A percentile compares a stretch with the other conserved stretches of the same genome.
Conservation (phyloP, 148 eudicot genomes). For the Persicaria tinctoria region DNA sequence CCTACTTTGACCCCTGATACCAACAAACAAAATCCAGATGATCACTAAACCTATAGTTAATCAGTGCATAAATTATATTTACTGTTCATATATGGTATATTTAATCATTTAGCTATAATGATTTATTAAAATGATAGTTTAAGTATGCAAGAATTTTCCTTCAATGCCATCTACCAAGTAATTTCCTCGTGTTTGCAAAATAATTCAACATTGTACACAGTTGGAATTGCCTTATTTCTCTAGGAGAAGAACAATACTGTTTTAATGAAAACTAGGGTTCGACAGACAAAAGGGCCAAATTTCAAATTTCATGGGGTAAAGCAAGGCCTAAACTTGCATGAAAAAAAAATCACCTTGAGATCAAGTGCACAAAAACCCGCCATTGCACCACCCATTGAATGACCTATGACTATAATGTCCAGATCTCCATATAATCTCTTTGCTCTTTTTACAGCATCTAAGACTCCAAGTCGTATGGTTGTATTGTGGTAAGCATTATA, state of each 20-base stretch:
- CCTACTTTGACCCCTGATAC: background rate
- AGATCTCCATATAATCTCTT: conserved; percentile 54
- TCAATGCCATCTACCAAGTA: background rate
- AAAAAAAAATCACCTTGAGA: conserved; percentile 46
- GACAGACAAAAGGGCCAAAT: background rate
- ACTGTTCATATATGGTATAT: background rate
- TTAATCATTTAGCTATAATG: background rate
- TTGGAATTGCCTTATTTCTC: background rate
- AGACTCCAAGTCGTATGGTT: conserved; percentile 63
- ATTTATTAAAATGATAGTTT: background rate
- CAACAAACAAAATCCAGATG: background rate
- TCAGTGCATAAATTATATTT: too few species aligned
- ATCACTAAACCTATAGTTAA: background rate
- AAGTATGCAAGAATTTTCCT: background rate
- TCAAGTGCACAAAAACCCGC: conserved; percentile 90
- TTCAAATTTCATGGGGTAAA: background rate
- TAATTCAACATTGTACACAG: background rate
- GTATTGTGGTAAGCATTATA: conserved; percentile 90
- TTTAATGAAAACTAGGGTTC: background rate
- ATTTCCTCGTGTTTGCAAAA: background rate
- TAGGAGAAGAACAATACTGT: background rate
- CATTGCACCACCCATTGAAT: conserved; percentile 99
- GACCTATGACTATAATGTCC: conserved; percentile 67
- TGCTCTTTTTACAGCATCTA: conserved; percentile 53
- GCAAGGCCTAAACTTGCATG: background rate